Conservation (phyloP, 192 early-diverging fungal species). For the Physocladia obscura region DNA sequence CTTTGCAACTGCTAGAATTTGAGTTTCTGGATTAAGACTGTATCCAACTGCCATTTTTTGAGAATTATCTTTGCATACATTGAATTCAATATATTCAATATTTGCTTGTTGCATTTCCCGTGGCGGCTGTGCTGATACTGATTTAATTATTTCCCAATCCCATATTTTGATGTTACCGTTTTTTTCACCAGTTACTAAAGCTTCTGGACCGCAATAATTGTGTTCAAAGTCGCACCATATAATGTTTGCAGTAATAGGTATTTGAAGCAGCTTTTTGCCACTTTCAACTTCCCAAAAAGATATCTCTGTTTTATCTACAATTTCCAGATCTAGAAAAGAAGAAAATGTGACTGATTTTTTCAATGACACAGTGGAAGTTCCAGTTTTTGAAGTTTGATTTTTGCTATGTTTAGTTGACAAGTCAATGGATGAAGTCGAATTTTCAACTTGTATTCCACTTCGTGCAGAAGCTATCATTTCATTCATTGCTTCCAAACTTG, state of each 20-base stretch:
- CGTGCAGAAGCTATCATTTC: background rate
- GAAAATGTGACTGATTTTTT: constrained; percentile 13
- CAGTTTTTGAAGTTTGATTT: background rate
- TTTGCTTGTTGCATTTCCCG: background rate
- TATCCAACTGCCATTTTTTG: constrained; percentile 7
- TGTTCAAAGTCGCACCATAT: constrained; percentile 28
- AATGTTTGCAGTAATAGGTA: constrained; percentile 13
- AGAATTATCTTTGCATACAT: background rate
- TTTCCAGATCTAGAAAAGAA: background rate
- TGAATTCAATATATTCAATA: background rate
- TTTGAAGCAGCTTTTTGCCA: background rate
- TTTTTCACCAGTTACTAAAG: constrained; percentile 20
- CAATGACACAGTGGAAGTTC: background rate
- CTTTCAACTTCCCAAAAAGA: constrained; percentile 14
- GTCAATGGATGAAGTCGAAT: too few species aligned
- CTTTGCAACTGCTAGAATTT: background rate
- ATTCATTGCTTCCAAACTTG: background rate
- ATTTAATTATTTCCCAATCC: constrained; percentile 4
- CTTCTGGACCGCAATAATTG: background rate
- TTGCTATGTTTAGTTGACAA: too few species aligned
- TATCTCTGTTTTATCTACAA: background rate
- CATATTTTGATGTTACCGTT: constrained; percentile 20
- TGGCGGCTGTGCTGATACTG: background rate
- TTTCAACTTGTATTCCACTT: too few species aligned
- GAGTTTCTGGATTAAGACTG: background rate